Percentiles rank a stretch among this genome's conserved stretches.
Conservation (phyloP, 1,284 basidiomycete species). For the Xerocomus minutiporus region DNA sequence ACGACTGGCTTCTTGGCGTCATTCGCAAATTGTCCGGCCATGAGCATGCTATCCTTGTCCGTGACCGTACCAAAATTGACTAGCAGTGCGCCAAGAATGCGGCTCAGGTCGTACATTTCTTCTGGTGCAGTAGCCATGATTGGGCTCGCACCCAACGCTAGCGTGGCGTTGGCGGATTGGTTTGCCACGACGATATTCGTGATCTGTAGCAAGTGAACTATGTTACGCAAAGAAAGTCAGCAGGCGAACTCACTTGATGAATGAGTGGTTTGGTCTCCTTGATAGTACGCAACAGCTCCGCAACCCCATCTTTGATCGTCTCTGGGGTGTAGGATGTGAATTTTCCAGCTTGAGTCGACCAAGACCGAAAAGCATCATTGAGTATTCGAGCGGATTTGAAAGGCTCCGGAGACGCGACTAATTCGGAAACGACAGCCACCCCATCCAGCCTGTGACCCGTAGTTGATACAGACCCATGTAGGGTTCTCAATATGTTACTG, state of each 20-base stretch:
- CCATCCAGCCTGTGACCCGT: slow-evolving; percentile 65
- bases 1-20: slow-evolving; percentile 74
- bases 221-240: background rate
- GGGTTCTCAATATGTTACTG: slow-evolving; percentile 64
- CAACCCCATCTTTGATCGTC: slow-evolving; percentile 36
- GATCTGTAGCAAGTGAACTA: slow-evolving; percentile 49
- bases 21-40: slow-evolving; percentile 73
- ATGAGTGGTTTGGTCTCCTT: slow-evolving; percentile 62
- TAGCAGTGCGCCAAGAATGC: slow-evolving; percentile 67
- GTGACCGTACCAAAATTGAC: slow-evolving; percentile 89
- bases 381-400: slow-evolving; percentile 51
- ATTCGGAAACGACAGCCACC: slow-evolving; percentile 88
- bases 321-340: slow-evolving; percentile 22
- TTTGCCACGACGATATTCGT: slow-evolving; percentile 89
- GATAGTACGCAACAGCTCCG: slow-evolving; percentile 48
- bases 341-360: slow-evolving; percentile 29
- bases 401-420: slow-evolving; percentile 70
- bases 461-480: slow-evolving; percentile 66
- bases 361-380: slow-evolving; percentile 41
- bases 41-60: slow-evolving; percentile 73
- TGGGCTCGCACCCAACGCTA: slow-evolving; percentile 86
- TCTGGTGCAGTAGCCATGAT: slow-evolving; percentile 87
- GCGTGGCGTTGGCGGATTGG: slow-evolving; percentile 88
- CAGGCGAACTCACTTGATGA: slow-evolving; percentile 58
- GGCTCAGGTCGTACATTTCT: slow-evolving; percentile 81